These are phyloP conservation scores for Bertia moriformis DNA, from an alignment of 2,329 filamentous ascomycete genomes.

Conservation along the genomic window DNA sequence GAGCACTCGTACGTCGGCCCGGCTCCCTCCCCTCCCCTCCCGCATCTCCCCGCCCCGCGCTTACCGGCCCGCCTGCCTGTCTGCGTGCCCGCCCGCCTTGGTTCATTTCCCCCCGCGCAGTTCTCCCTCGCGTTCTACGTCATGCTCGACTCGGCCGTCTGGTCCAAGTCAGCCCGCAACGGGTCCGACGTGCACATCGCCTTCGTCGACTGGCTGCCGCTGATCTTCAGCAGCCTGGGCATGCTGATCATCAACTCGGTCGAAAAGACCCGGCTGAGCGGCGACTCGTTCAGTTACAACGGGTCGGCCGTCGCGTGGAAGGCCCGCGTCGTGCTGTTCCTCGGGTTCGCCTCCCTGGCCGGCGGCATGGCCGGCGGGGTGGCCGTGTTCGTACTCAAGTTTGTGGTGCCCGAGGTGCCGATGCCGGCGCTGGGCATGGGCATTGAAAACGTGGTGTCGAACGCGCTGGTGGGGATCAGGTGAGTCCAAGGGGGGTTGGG, in stretches of 20 bases:
- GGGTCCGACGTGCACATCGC: slow-evolving; percentile 45
- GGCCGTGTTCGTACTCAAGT: slow-evolving; percentile 55
- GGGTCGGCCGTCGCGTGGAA: slow-evolving; percentile 54
- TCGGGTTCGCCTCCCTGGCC: slow-evolving; percentile 50
- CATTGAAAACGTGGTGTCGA: slow-evolving; percentile 51
- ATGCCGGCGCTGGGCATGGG: slow-evolving; percentile 52
- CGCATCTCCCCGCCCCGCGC: background rate
- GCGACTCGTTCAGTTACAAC: slow-evolving; percentile 47
- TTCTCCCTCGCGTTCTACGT: slow-evolving; percentile 57
- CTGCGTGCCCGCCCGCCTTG: background rate
- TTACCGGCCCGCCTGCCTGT: background rate
- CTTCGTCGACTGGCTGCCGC: slow-evolving; percentile 57
- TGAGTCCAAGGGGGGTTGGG: too few species aligned
- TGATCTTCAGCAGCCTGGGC: slow-evolving; percentile 51
- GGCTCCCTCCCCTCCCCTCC: background rate
- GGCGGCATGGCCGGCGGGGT: slow-evolving; percentile 57
- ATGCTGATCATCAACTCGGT: slow-evolving; percentile 62
- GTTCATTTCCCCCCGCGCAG: slow-evolving; percentile 16
- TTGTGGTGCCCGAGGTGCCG: slow-evolving; percentile 36
- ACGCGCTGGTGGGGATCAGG: slow-evolving; percentile 47
- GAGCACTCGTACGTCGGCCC: slow-evolving; percentile 38
- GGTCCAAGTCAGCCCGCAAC: slow-evolving; percentile 47
- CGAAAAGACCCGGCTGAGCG: slow-evolving; percentile 49
- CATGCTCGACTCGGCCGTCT: slow-evolving; percentile 53
- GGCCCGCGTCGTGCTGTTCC: slow-evolving; percentile 51